Base-by-base conservation (phyloP, 2,329 filamentous ascomycete species). In the Fusarium sterilihyphosum region DNA sequence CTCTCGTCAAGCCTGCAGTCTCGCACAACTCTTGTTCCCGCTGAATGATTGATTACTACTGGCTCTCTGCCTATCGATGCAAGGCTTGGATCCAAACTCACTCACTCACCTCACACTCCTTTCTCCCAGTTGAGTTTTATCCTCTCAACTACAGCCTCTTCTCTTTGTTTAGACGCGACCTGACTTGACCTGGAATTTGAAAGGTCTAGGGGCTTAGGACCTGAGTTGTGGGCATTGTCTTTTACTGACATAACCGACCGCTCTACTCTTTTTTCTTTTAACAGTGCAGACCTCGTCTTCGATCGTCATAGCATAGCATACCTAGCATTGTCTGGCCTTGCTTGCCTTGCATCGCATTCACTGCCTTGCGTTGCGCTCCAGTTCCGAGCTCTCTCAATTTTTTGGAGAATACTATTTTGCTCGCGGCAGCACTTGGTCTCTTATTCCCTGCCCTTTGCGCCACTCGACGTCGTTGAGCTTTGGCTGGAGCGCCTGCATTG, bases 221-320 rank as follows among this genome's bases (percentile, higher is more conserved):
- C 49, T 54, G 54, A 71, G 66, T 70, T 75, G 72, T 74, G 69
- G 72, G 72, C 56, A 73, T 75, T 65, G 61, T 65, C 56, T 65
- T 74, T 74, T 75, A 75, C 72, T 74, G 72, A 73, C 72, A 74
- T 73, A 74, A 75, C 72, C 72, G 72, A 75, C 72, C 72, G 69
- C 68, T 74, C 72, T 74, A 43, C 67, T 71, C 54, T 68, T 62
- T 74, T 73, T 74, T 61, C 53, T 49, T 53, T 67, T 50, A 59
- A 43, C 67, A 57, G 54, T 61, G 37, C 71, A 70, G 59, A 65
- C 40, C 71, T 57, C 68, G 71, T 66, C 67, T 60, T 61, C 72
- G 60, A 57, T 61, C 71, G 54, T 74, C 61, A 68, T 68, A 60
- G 68, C 72, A 71, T 69, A 71, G 60, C 52, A 40, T 52, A 52